Percentiles rank a stretch among this genome's conserved stretches.
These are phyloP conservation scores for Gossypium rotundifolium DNA, from an alignment of 345 rosid species.

Conservation along the genomic window DNA sequence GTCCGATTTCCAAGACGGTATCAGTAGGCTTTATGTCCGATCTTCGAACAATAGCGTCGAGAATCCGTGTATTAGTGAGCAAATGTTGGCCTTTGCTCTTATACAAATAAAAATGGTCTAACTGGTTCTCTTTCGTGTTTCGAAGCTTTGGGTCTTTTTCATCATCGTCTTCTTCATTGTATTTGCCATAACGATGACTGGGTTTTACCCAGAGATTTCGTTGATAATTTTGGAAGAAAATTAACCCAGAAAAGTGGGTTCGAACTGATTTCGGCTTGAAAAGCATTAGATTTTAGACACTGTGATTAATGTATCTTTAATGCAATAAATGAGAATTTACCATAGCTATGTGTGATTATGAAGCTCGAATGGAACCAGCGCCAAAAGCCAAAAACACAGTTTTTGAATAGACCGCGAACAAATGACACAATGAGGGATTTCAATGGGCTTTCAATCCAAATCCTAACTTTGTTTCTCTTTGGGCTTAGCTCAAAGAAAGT, in stretches of 20 bases:
- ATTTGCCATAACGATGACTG: conserved; percentile 5
- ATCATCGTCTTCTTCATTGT: background rate
- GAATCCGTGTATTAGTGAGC: conserved; percentile 71
- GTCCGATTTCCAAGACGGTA: conserved; percentile 80
- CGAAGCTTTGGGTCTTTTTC: background rate
- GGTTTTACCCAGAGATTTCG: conserved; percentile 25
- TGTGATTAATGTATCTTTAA: background rate
- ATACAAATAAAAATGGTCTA: background rate
- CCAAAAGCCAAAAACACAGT: background rate
- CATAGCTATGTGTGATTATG: background rate
- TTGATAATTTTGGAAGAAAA: conserved; percentile 19
- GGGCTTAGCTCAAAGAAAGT: background rate
- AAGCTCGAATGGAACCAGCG: background rate
- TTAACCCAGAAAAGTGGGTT: conserved; percentile 5
- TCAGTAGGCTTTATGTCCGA: conserved; percentile 48
- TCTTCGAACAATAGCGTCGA: conserved; percentile 60
- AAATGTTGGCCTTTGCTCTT: conserved; percentile 77
- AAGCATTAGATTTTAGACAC: background rate
- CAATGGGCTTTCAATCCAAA: background rate
- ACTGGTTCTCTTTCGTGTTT: background rate
- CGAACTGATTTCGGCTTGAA: conserved; percentile 8
- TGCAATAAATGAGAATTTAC: background rate
- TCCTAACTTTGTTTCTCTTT: background rate
- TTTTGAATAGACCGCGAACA: background rate
- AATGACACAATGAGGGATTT: background rate